Base-by-base conservation (phyloP, 495 filamentous ascomycete genomes). In the Pseudomonodictys pantanalensis region DNA sequence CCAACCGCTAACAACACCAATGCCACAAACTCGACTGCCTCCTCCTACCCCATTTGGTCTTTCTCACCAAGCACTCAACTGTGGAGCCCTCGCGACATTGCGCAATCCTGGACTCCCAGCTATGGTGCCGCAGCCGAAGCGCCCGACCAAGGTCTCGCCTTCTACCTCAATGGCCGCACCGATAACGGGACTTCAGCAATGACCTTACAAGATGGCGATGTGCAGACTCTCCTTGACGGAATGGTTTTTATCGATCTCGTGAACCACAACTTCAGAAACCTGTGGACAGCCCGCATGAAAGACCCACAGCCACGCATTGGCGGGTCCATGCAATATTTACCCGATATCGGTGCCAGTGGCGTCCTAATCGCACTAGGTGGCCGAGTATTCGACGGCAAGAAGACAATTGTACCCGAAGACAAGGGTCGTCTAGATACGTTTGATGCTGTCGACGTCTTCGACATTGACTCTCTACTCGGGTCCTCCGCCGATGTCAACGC, bases 161-260 rank as follows among this genome's bases (percentile, higher is more conserved):
- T 78, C 55, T 78, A 69, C 35, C 66, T 79, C 28, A 76, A 75
- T 56, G 76, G 75, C 0, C 49, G 62, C 35, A 58, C 73, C 17
- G 71, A 78, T 47, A 65, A 65, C 17, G 73, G 73, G 1, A 72
- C 65, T n/a, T 58, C 64, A 62, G 2, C 45, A 49, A 25, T 30
- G 8, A 24, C 55, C 68, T 18, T 65, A 43, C 22, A 53, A 50
- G n/a, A 49, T 18, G 44, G 17, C 5, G 64, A 58, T 11, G 18
- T 67, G 15, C 68, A 68, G 24, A 52, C 56, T 1, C 47, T 33
- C 18, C 50, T 75, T 22, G 57, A 67, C 35, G 76, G 76, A 1
- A 71, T 78, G 67, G 41, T 76, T 1, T 68, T 76, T 8, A 58
- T 76, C 28, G 59, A 78, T 59, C 52, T 66, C 9, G 69, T 60